Conservation (phyloP, 805 yeast species). For the Sugiyamaella valdiviana region DNA sequence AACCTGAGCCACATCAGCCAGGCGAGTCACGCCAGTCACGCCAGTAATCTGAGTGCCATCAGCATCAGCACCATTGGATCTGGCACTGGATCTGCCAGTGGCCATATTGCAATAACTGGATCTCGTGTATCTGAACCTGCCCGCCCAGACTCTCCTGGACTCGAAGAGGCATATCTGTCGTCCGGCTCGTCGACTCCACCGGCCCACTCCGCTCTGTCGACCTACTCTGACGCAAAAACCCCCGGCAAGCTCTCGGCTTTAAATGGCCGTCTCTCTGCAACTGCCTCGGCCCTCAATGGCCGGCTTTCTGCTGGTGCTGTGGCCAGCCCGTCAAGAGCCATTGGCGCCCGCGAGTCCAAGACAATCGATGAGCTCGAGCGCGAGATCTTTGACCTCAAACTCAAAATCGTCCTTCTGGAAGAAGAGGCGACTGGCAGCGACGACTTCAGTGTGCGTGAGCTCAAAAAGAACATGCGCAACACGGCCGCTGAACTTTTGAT, state of each 20-base stretch:
- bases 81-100: background rate
- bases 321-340: background rate
- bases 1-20: too few species aligned
- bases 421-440: conserved; percentile 1
- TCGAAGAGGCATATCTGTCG: background rate
- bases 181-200: background rate
- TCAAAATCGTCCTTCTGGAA: conserved; percentile 11
- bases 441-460: background rate
- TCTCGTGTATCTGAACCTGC: too few species aligned
- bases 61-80: background rate
- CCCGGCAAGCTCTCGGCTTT: too few species aligned
- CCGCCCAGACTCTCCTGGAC: background rate
- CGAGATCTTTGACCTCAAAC: conserved; percentile 14
- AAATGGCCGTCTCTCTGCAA: too few species aligned
- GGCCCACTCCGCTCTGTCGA: background rate
- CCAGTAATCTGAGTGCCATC: background rate
- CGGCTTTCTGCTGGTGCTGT: background rate
- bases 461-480: background rate
- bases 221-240: background rate
- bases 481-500: background rate
- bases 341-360: conserved; percentile 1
- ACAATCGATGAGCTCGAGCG: conserved; percentile 10
- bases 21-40: background rate
- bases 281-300: too few species aligned
- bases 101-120: background rate